These are phyloP conservation scores for Chamaecyparis obtusa DNA, from an alignment of 75 land plant species.

Conservation along the genomic window DNA sequence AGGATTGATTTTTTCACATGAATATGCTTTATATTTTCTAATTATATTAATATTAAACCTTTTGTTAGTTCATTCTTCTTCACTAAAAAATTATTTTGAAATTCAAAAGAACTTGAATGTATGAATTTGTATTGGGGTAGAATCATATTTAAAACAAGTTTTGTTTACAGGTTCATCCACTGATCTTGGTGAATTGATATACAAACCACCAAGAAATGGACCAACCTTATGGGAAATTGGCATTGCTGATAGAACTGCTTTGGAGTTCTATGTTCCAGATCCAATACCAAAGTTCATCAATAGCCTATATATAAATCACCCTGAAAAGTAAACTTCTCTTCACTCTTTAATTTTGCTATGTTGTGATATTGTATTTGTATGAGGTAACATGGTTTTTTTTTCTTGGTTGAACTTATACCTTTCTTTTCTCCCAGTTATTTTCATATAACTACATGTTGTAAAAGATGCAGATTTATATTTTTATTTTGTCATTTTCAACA, in stretches of 20 bases:
- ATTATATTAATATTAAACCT: neutral
- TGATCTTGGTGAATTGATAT: constrained; percentile 37
- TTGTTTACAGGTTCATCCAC: constrained; percentile 32
- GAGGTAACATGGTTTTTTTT: neutral
- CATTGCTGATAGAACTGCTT: constrained; percentile 46
- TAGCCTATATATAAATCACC: constrained; percentile 40
- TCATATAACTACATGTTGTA: neutral
- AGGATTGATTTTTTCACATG: neutral
- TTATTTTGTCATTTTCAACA: neutral
- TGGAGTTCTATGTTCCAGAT: constrained; percentile 43
- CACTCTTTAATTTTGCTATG: neutral
- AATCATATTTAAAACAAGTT: neutral
- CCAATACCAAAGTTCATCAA: constrained; percentile 37
- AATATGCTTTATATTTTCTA: neutral
- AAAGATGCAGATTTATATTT: neutral
- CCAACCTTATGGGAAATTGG: constrained; percentile 60
- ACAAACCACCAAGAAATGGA: constrained; percentile 46
- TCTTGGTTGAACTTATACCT: neutral
- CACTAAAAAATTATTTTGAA: neutral
- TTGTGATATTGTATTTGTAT: neutral
- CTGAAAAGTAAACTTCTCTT: constrained; percentile 29
- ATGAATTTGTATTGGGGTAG: neutral
- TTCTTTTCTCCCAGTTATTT: neutral
- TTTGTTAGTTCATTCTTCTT: neutral
- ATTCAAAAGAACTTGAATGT: neutral